Evolutionary conservation across 1,284 basidiomycete species (phyloP).

Genomic region (Limonomyces culmigenus): DNA sequence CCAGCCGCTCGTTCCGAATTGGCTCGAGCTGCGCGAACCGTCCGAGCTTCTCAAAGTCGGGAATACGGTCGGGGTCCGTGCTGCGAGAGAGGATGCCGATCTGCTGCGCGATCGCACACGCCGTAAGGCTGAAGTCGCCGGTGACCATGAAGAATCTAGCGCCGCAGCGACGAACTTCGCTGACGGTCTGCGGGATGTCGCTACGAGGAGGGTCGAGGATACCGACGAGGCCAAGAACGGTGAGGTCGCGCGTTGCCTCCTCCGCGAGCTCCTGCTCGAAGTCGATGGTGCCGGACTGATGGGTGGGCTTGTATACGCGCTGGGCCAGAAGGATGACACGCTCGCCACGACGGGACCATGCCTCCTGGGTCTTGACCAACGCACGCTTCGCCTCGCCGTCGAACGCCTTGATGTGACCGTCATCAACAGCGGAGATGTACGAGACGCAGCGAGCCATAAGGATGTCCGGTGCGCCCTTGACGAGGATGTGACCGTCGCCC

Average conservation of each 20-base stretch:
- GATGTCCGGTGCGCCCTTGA: conserved; percentile 55
- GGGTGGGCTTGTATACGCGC: conserved; percentile 26
- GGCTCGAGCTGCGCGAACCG: too few species aligned
- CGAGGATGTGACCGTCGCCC: conserved; percentile 30
- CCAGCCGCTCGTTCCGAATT: too few species aligned
- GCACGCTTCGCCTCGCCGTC: too few species aligned
- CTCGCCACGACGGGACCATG: conserved; percentile 53
- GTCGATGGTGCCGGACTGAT: conserved; percentile 25
- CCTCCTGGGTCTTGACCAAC: too few species aligned
- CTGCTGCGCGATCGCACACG: conserved; percentile 52
- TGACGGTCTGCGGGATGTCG: conserved; percentile 52
- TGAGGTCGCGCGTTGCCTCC: conserved; percentile 37
- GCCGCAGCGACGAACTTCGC: conserved; percentile 45
- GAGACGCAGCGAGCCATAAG: conserved; percentile 46
- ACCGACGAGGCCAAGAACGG: conserved; percentile 46
- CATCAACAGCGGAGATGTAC: too few species aligned
- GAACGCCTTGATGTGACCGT: too few species aligned
- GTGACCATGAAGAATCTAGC: conserved; percentile 65
- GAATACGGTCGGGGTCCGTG: too few species aligned
- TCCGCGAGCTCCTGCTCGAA: conserved; percentile 38
- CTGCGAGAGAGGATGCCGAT: conserved; percentile 49
- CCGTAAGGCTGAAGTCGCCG: conserved; percentile 52
- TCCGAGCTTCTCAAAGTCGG: too few species aligned
- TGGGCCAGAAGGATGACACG: conserved; percentile 57
- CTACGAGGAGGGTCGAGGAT: conserved; percentile 57